Base-by-base conservation (phyloP, 148 eudicot genomes). In the Dianthus caryophyllus region DNA sequence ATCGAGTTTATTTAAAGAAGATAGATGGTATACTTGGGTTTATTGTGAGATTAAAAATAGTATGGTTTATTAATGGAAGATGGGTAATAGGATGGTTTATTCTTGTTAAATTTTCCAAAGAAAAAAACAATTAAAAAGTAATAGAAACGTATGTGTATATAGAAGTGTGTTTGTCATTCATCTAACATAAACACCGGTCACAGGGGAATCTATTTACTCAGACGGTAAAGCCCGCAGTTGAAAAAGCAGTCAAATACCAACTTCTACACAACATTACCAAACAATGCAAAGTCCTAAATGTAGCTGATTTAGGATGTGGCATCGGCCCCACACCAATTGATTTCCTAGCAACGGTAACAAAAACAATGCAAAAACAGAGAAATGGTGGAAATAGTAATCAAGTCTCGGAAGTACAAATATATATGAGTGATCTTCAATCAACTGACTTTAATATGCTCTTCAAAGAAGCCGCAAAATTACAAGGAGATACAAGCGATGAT, bases 371-470 rank as follows among this genome's bases (percentile, higher is more conserved):
- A 22, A 22, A 18, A 24, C 6, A n/a, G 39, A 11, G 26, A 22
- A 24, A 0, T 61, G 48, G 55, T 21, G 0, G 12, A 29, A 31
- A 15, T 18, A 25, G 30, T 30, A 9, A 41, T 16, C 62, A 27
- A 15, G 39, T 57, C 13, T 56, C 65, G 20, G 71, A 73, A 29
- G 11, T 73, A 33, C 64, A 65, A 46, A 51, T 73, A 15, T 67
- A 66, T 38, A 31, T 73, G 26, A 73, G 60, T n/a, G n/a, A n/a
- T n/a, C n/a, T n/a, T n/a, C n/a, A n/a, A n/a, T n/a, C n/a, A n/a
- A n/a, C n/a, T n/a, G 76, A 73, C 24, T 65, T 73, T 38, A 73
- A 65, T 26, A 65, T 69, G 13, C 52, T 73, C 13, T 66, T 73
- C 26, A n/a, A 63, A 66, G 25, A 36, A 43, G 13, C 16, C 29